Conservation (phyloP, 805 yeast genomes). For the Lipomyces starkeyi region DNA sequence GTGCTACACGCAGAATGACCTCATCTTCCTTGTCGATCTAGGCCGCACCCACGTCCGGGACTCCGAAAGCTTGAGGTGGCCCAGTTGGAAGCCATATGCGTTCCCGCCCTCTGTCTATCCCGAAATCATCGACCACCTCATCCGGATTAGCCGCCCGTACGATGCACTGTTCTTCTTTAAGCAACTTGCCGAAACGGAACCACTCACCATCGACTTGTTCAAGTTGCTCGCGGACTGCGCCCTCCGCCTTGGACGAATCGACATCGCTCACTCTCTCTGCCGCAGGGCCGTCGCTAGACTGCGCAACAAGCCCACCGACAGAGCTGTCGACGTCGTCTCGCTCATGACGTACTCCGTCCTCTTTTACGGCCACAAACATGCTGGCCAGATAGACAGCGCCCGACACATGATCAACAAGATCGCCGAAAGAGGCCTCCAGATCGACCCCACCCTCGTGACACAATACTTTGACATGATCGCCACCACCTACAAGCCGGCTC, state of each 20-base stretch:
- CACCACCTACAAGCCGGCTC: not conserved
- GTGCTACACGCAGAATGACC: not conserved
- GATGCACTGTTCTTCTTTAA: not conserved
- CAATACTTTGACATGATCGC: not conserved
- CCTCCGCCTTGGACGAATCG: not conserved
- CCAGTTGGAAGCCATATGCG: not conserved
- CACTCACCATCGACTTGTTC: not conserved
- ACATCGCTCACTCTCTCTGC: not conserved
- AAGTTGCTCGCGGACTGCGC: not conserved
- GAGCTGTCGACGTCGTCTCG: not conserved
- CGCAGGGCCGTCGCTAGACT: not conserved
- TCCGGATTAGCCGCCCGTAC: not conserved
- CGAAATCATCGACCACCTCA: constrained; percentile 7
- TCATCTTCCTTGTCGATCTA: not conserved
- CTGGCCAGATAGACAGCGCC: constrained; percentile 6
- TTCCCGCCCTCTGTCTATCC: not conserved
- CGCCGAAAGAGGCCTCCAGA: not conserved
- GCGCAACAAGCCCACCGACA: not conserved
- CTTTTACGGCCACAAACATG: not conserved
- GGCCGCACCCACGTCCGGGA: not conserved
- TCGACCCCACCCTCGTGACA: not conserved
- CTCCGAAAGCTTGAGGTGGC: not conserved
- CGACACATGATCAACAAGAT: constrained; percentile 11
- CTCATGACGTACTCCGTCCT: not conserved
- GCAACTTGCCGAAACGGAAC: not conserved